Base-by-base conservation (phyloP, 1,139 yeast species). In the Kodamaea sp. region DNA sequence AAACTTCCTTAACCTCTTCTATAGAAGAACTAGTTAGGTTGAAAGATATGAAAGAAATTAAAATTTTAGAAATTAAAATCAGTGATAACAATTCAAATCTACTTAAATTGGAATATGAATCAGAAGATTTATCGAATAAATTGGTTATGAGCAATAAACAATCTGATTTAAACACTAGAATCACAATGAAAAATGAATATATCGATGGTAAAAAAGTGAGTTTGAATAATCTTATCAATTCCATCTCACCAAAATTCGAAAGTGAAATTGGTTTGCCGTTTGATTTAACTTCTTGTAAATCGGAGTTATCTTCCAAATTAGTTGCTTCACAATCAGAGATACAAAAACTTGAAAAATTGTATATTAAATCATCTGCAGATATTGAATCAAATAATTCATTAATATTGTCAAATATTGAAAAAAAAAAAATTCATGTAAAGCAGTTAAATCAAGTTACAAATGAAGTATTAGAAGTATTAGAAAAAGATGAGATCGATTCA, bases 131-230 rank as follows among this genome's bases (percentile, higher is more conserved):
- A 20, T 75, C 76, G 40, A 69, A 68, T 15, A 71, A 75, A 31
- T 65, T 85, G 6, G 59, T 75, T 5, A 58, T 64, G 11, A 71
- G 76, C 10, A 81, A 77, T 47, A 73, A 73, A 45, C 84, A 79
- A 52, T 70, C 85, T 1, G 92, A 81, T 38, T 51, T 73, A 2
- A 38, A 42, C 25, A 48, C 52, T 1, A 43, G 46, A 29, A 34
- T 45, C 7, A 35, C 40, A 3, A 36, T 54, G 37, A 47, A 48
- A 11, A 35, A 46, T 22, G 55, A 53, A 10, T 34, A 49, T 1
- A 37, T 44, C 4, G 43, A 42, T 1, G 38, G 39, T 9, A 54
- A 50, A 25, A 24, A 31, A 4, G 48, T 51, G 3, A 62, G 65
- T 1, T 45, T 58, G 7, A 27, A 49, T 1, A 58, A 55, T 2